These are phyloP conservation scores for Cryptococcus amylolentus DNA, from an alignment of 1,284 basidiomycete genomes.

Conservation along the genomic window DNA sequence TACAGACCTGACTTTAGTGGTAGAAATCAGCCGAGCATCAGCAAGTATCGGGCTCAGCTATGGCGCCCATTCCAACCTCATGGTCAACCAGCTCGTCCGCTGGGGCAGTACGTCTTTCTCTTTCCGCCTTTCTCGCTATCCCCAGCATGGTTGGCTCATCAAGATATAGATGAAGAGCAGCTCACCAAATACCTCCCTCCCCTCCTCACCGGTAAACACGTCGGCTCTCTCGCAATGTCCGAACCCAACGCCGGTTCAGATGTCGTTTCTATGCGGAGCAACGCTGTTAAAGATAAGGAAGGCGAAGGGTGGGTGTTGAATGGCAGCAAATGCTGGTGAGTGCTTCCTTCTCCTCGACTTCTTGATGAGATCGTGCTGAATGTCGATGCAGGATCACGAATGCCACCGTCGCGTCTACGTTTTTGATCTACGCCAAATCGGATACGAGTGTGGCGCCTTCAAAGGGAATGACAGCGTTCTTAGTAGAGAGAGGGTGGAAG, in stretches of 20 bases:
- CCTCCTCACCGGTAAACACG: constrained; percentile 72
- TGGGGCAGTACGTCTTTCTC: constrained; percentile 63
- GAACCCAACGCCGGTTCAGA: constrained; percentile 88
- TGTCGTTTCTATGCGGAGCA: constrained; percentile 84
- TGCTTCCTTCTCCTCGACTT: not conserved
- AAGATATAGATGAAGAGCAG: constrained; percentile 57
- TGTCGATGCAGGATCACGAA: constrained; percentile 68
- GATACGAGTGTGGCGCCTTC: constrained; percentile 62
- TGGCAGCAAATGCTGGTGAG: constrained; percentile 88
- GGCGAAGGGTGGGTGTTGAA: constrained; percentile 70
- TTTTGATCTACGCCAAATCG: constrained; percentile 92
- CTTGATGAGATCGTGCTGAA: not conserved
- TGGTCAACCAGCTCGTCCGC: constrained; percentile 63
- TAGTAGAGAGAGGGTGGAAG: constrained; percentile 72
- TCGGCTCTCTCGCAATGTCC: constrained; percentile 91
- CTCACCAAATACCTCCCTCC: constrained; percentile 83
- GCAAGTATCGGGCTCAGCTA: constrained; percentile 89
- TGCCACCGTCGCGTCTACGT: constrained; percentile 79
- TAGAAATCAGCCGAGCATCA: constrained; percentile 77
- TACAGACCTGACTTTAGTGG: not conserved
- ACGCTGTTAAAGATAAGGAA: constrained; percentile 63
- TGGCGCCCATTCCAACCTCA: constrained; percentile 88
- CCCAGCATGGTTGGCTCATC: not conserved
- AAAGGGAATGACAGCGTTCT: constrained; percentile 89
- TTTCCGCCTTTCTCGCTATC: not conserved